phyloP scores from a whole-genome alignment of 495 filamentous ascomycete species.

The Tuber magnatum region DNA sequence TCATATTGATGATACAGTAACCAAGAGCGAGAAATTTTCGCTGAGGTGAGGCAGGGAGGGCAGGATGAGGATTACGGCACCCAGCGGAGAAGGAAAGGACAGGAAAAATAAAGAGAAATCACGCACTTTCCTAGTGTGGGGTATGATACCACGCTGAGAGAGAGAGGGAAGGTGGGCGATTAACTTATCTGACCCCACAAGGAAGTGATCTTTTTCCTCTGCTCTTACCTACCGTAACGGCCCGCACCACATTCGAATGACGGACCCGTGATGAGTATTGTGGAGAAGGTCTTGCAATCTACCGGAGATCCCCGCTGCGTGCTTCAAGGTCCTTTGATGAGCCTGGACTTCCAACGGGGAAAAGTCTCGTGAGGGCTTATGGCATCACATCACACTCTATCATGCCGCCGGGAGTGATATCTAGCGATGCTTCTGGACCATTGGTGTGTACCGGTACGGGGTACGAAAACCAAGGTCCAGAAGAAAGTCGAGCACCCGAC shows the following conservation, averaged over 20 bases:
- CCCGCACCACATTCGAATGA: not conserved
- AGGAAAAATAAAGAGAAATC: not conserved
- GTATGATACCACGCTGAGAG: not conserved
- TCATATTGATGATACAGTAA: not conserved
- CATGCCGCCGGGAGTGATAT: not conserved
- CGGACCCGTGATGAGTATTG: not conserved
- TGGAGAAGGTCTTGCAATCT: not conserved
- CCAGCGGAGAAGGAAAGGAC: not conserved
- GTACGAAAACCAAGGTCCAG: not conserved
- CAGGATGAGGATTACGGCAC: not conserved
- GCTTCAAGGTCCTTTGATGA: not conserved
- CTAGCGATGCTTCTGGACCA: not conserved
- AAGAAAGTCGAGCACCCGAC: not conserved
- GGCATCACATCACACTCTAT: not conserved
- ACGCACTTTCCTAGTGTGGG: not conserved
- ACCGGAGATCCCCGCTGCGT: not conserved
- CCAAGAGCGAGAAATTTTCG: not conserved
- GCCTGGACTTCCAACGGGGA: not conserved
- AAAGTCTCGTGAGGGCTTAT: not conserved
- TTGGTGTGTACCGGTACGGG: not conserved
- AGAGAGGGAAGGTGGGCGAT: not conserved
- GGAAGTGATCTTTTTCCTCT: not conserved
- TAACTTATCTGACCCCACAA: not conserved
- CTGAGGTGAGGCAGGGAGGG: not conserved
- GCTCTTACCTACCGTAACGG: not conserved